Evolutionary conservation across 192 early-diverging fungal species (phyloP).

Genomic region (Chytriomyces sp.): DNA sequence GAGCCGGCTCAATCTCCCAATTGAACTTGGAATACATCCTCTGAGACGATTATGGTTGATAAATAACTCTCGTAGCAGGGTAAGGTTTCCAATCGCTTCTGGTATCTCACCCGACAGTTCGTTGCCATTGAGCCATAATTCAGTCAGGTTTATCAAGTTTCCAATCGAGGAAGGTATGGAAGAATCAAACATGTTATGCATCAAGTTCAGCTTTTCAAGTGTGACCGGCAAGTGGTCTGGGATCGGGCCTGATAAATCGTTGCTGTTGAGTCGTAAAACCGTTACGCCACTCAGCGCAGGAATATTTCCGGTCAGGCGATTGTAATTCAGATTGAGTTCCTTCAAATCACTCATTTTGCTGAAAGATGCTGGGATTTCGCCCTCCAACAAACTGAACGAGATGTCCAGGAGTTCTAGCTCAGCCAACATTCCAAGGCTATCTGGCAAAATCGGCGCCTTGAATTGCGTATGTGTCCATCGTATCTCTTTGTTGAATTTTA

Average conservation of each 20-base stretch:
- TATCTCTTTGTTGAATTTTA: not conserved
- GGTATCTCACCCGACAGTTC: not conserved
- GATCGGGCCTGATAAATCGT: not conserved
- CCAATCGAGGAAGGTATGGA: not conserved
- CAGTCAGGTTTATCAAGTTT: not conserved
- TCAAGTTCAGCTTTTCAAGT: conserved; percentile 15
- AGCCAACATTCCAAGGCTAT: not conserved
- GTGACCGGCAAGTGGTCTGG: not conserved
- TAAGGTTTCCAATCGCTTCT: not conserved
- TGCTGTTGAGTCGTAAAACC: not conserved
- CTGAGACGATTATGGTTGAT: not conserved
- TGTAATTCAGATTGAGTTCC: conserved; percentile 14
- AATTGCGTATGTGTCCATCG: not conserved
- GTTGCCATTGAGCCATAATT: not conserved
- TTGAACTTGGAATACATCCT: not conserved
- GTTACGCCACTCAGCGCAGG: not conserved
- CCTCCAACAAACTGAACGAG: not conserved
- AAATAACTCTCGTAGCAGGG: not conserved
- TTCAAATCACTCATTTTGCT: conserved; percentile 10
- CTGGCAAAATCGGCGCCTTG: not conserved
- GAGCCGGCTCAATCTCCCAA: not conserved
- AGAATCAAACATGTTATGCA: conserved; percentile 11
- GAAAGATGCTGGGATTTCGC: not conserved
- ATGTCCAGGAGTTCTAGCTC: not conserved
- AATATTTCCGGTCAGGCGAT: conserved; percentile 16